Evolutionary conservation across 2,329 filamentous ascomycete genomes (phyloP).

Genomic region (Rosellinia necatrix): DNA sequence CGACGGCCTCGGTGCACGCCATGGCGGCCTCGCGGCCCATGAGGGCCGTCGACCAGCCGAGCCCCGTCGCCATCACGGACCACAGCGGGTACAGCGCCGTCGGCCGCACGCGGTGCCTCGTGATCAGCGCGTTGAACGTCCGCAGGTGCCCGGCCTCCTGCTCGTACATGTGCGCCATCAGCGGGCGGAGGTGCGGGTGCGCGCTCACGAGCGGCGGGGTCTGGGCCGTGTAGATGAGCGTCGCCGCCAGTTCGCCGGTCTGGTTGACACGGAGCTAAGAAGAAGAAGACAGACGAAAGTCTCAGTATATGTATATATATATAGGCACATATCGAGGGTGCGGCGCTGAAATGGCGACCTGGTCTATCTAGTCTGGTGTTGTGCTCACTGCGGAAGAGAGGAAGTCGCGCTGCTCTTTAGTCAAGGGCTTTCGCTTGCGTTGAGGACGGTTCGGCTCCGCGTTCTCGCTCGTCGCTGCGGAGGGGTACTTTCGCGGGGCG

Average conservation of each 20-base stretch:
- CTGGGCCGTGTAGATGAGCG: constrained; percentile 90
- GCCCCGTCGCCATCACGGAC: constrained; percentile 75
- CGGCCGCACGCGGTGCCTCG: constrained; percentile 86
- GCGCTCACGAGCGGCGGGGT: constrained; percentile 77
- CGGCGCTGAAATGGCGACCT: no score
- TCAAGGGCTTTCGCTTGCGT: constrained; percentile 64
- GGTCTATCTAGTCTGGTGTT: no score
- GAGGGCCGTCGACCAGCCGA: constrained; percentile 89
- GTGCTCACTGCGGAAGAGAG: constrained; percentile 70
- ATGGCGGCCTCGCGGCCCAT: constrained; percentile 94
- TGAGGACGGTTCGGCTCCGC: constrained; percentile 39
- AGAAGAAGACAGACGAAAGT: neutral
- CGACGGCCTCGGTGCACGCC: constrained; percentile 97
- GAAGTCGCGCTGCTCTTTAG: constrained; percentile 71
- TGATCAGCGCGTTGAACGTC: constrained; percentile 83
- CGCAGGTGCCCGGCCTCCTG: constrained; percentile 88
- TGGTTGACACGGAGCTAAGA: constrained; percentile 88
- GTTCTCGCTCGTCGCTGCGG: constrained; percentile 31
- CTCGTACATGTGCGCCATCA: constrained; percentile 98
- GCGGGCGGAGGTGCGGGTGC: constrained; percentile 83
- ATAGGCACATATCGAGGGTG: no score
- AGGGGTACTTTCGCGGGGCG: constrained; percentile 27
- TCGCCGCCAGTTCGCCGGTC: constrained; percentile 94
- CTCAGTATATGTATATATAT: constrained; percentile 17
- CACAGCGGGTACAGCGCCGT: constrained; percentile 93